Conservation (phyloP, 345 rosid species). For the Sonneratia caseolaris region DNA sequence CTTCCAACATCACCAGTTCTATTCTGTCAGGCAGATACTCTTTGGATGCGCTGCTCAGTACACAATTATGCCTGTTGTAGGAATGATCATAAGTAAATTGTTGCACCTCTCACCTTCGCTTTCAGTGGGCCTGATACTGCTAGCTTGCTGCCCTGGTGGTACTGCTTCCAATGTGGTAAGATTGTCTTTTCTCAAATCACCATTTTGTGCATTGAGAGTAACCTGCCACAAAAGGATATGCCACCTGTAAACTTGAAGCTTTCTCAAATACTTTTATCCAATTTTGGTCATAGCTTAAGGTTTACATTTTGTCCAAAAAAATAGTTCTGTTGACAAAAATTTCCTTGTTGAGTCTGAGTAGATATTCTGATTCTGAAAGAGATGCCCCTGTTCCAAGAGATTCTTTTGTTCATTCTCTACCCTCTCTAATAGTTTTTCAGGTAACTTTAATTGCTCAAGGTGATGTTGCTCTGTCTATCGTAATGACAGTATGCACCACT, state of each 20-base stretch:
- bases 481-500: constrained; percentile 58
- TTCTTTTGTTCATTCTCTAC: constrained; percentile 18
- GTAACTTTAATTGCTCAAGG: constrained; percentile 63
- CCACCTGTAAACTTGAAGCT: neutral
- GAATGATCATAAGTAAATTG: constrained; percentile 30
- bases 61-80: constrained; percentile 51
- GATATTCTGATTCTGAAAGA: neutral
- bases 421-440: constrained; percentile 38
- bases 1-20: neutral
- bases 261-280: neutral
- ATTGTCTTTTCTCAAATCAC: neutral
- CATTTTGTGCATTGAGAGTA: neutral
- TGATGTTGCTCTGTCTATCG: constrained; percentile 54
- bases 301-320: too few relatives aligned
- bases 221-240: neutral
- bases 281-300: neutral
- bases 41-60: constrained; percentile 58
- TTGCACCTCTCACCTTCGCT: constrained; percentile 53
- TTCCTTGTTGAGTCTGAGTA: neutral
- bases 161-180: constrained; percentile 70
- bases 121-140: constrained; percentile 58
- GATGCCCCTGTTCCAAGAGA: neutral
- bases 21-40: constrained; percentile 35
- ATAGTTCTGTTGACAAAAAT: too few relatives aligned
- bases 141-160: constrained; percentile 60